Evolutionary conservation across 2,329 filamentous ascomycete genomes (phyloP).

Genomic region (Myotisia sp.): DNA sequence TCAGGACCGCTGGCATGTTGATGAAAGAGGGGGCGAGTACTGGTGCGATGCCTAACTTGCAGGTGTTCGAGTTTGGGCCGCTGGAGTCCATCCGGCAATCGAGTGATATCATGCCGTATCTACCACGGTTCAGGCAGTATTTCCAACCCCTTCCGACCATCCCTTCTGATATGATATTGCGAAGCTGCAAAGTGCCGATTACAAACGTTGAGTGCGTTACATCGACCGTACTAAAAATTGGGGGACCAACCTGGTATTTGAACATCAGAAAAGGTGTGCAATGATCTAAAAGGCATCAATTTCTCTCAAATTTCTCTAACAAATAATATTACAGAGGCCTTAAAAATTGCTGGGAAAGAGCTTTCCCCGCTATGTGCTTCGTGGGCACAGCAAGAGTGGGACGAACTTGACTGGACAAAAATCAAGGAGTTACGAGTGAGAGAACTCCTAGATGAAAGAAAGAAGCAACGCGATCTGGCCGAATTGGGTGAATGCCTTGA

Average conservation of each 20-base stretch:
- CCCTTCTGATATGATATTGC: slow-evolving; percentile 53
- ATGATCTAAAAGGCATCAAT: slow-evolving; percentile 1
- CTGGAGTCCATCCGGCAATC: slow-evolving; percentile 56
- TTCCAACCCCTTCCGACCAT: slow-evolving; percentile 54
- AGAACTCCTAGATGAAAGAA: slow-evolving; percentile 61
- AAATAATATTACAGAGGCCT: slow-evolving; percentile 35
- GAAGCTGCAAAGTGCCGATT: slow-evolving; percentile 55
- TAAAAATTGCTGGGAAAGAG: slow-evolving; percentile 50
- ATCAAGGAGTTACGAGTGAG: slow-evolving; percentile 72
- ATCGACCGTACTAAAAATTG: slow-evolving; percentile 44
- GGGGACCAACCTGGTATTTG: slow-evolving; percentile 34
- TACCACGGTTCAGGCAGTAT: slow-evolving; percentile 53
- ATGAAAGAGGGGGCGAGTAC: slow-evolving; percentile 59
- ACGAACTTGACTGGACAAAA: slow-evolving; percentile 67
- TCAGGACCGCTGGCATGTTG: slow-evolving; percentile 68
- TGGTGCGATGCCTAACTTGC: slow-evolving; percentile 53
- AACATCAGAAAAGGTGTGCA: slow-evolving; percentile 37
- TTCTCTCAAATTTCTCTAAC: neutral
- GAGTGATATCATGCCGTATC: slow-evolving; percentile 75
- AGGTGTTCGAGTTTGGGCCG: slow-evolving; percentile 63
- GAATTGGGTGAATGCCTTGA: slow-evolving; percentile 49
- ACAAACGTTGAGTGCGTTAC: slow-evolving; percentile 76
- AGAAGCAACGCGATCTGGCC: slow-evolving; percentile 48
- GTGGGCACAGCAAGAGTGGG: slow-evolving; percentile 64
- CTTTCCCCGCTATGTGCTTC: slow-evolving; percentile 54